A percentile compares a stretch with the other conserved stretches of the same genome.
Evolutionary conservation across 805 yeast genomes (phyloP).

Genomic region (Pichia deserticola): DNA sequence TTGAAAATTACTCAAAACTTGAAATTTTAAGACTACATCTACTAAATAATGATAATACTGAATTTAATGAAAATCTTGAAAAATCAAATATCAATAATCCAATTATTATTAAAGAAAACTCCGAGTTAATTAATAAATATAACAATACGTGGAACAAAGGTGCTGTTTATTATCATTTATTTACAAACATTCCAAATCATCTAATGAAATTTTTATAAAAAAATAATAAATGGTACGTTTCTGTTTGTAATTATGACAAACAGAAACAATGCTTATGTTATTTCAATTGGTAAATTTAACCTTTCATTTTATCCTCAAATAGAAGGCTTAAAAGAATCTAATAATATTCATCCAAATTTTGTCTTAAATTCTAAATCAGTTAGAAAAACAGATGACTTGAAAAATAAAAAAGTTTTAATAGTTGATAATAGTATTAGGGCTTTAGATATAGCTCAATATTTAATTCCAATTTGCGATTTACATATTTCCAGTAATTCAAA

Average conservation of each 20-base stretch:
- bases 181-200: conserved; percentile 34
- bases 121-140: background rate
- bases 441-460: conserved; percentile 46
- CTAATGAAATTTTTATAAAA: conserved; percentile 27
- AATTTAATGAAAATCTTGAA: background rate
- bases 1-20: conserved; percentile 10
- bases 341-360: conserved; percentile 24
- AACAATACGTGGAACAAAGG: conserved; percentile 13
- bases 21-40: conserved; percentile 8
- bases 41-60: background rate
- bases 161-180: conserved; percentile 28
- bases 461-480: conserved; percentile 19
- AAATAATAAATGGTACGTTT: conserved; percentile 29
- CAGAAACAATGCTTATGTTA: conserved; percentile 37
- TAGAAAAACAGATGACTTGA: conserved; percentile 23
- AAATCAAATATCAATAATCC: background rate
- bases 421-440: conserved; percentile 53
- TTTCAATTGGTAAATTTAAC: conserved; percentile 34
- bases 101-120: background rate
- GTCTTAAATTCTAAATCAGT: conserved; percentile 23
- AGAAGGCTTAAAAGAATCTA: conserved; percentile 28
- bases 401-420: conserved; percentile 24
- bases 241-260: conserved; percentile 12
- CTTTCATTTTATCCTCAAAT: conserved; percentile 34
- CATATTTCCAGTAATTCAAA: conserved; percentile 12